These are phyloP conservation scores for Nigrograna mackinnonii DNA, from an alignment of 2,329 filamentous ascomycete species.

Conservation along the genomic window DNA sequence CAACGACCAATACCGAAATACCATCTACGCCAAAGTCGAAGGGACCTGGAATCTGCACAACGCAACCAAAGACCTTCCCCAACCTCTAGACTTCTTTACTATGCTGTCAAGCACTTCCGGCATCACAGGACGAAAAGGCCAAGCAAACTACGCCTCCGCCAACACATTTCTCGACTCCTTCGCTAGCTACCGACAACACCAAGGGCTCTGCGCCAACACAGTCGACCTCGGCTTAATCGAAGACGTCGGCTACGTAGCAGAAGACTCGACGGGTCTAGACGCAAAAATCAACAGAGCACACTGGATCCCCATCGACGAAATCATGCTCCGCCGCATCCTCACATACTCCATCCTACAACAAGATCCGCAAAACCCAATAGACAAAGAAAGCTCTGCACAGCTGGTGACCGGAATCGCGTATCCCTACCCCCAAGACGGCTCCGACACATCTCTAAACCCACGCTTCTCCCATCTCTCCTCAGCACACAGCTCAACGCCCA, in stretches of 20 bases:
- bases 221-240: conserved; percentile 19
- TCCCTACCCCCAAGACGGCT: too few species aligned
- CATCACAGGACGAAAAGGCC: conserved; percentile 34
- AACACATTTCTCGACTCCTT: conserved; percentile 42
- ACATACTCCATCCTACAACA: conserved; percentile 15
- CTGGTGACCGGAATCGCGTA: conserved; percentile 12
- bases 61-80: conserved; percentile 1
- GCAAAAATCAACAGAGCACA: not conserved
- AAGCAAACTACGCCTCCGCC: conserved; percentile 51
- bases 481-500: too few species aligned
- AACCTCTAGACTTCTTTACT: conserved; percentile 45
- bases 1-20: conserved; percentile 2
- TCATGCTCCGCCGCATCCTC: conserved; percentile 12
- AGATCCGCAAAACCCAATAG: not conserved
- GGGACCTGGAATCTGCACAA: conserved; percentile 24
- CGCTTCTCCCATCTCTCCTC: too few species aligned
- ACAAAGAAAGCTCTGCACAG: conserved; percentile 2
- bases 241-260: conserved; percentile 28
- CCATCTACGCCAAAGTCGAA: conserved; percentile 19
- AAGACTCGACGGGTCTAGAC: not conserved
- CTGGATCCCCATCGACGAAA: conserved; percentile 15
- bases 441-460: too few species aligned
- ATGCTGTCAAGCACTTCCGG: conserved; percentile 36
- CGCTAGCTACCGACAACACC: conserved; percentile 23
- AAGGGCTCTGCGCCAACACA: conserved; percentile 42